Base-by-base conservation (phyloP, 805 yeast genomes). In the Starmerella etchellsii region DNA sequence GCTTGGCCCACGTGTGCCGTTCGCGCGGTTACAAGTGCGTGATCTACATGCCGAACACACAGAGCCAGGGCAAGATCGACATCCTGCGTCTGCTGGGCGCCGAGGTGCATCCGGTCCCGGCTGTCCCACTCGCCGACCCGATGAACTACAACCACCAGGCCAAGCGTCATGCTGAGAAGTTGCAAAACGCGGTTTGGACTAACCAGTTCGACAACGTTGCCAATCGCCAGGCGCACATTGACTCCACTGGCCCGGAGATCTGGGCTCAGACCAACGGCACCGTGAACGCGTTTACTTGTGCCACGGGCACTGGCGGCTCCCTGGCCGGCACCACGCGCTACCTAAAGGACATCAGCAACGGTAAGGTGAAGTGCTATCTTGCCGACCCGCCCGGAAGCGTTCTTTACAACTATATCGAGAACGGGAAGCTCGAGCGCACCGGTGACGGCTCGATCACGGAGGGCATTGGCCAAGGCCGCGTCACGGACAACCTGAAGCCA, bases 331-430 rank as follows among this genome's bases (percentile, higher is more conserved):
- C 74, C 30, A 75, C 95, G 3, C 69, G 87, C 42, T 85, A 73
- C 59, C 68, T 87, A 51, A 81, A 85, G 62, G 71, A 71, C 4
- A 71, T 75, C 33, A 73, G 82, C 26, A 65, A 70, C 48, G 81
- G 82, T 16, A 57, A 63, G 15, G 74, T 76, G 35, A 71, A 76
- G 59, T 66, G 78, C 32, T 75, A 69, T 39, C 72, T 83, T 44
- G 94, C 96, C 1, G 96, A 87, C 60, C 95, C 96, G 19, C 95
- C 95, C 13, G 95, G 96, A 43, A 78, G 91, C 3, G 81, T 81
- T 37, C 68, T 87, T 34, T 82, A 81, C 63, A 73, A 84, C 9
- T 84, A 78, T 56, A 74, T 87, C 45, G 76, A 73, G 46, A 67
- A 81, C 4, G 74, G 76, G 15, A 88, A 88, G 25, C 65, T 77